Evolutionary conservation across 1,284 basidiomycete species (phyloP).

Genomic region (Singerocomus rubriflavus): DNA sequence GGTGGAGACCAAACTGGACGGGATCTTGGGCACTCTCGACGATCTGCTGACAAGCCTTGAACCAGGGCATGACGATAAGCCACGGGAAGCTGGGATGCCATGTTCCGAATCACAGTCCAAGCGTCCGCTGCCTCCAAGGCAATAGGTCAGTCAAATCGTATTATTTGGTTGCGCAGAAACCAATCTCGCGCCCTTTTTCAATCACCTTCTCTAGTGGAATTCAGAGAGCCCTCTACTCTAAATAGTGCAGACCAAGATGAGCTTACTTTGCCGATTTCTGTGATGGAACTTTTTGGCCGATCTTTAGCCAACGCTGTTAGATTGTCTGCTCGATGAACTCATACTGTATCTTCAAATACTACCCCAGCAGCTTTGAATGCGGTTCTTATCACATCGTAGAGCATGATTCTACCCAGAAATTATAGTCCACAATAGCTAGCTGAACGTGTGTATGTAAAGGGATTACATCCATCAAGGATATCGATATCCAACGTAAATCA

Average conservation of each 20-base stretch:
- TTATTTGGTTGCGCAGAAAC: background rate
- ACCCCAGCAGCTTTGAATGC: background rate
- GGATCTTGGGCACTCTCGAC: slow-evolving; percentile 55
- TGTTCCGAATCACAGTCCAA: slow-evolving; percentile 2
- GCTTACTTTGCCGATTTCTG: no score
- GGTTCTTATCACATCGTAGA: slow-evolving; percentile 9
- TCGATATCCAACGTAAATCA: slow-evolving; percentile 22
- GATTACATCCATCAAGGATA: slow-evolving; percentile 25
- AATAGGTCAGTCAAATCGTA: slow-evolving; percentile 15
- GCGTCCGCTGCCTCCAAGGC: background rate
- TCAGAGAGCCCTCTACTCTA: no score
- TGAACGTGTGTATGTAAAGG: slow-evolving; percentile 12
- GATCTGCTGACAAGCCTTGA: slow-evolving; percentile 47
- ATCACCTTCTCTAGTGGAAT: no score
- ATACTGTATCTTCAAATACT: no score
- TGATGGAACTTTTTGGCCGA: no score
- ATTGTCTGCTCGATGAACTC: no score
- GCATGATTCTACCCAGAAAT: slow-evolving; percentile 18
- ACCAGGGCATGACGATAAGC: slow-evolving; percentile 1
- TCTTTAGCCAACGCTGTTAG: no score
- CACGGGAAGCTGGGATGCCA: background rate
- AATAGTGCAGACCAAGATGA: no score
- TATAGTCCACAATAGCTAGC: slow-evolving; percentile 6
- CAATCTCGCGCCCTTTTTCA: no score
- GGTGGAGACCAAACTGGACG: slow-evolving; percentile 57